Evolutionary conservation across 2,329 filamentous ascomycete species (phyloP).

Genomic region (Domatiomyces catenatus): DNA sequence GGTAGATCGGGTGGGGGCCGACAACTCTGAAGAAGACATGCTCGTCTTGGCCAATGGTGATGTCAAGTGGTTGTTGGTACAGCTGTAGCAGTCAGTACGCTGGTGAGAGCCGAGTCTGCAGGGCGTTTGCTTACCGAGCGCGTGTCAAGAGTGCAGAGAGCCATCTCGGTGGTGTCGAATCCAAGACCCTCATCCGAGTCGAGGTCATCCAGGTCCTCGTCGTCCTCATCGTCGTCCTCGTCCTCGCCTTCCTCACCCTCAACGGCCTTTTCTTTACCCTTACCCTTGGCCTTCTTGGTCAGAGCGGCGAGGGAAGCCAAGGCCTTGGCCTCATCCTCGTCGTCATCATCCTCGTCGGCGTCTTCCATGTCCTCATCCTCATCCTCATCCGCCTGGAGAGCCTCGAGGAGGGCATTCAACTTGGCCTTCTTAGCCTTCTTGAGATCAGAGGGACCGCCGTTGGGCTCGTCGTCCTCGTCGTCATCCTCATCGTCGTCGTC

Average conservation of each 20-base stretch:
- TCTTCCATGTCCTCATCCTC: conserved; percentile 61
- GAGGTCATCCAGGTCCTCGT: conserved; percentile 45
- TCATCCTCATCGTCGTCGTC: conserved; percentile 35
- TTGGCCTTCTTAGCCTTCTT: conserved; percentile 76
- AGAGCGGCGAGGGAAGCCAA: conserved; percentile 34
- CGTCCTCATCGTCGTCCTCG: conserved; percentile 39
- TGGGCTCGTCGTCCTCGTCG: conserved; percentile 39
- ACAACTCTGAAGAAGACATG: conserved; percentile 81
- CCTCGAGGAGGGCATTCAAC: conserved; percentile 59
- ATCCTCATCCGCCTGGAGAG: conserved; percentile 53
- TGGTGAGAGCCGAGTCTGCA: not conserved
- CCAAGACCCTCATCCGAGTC: conserved; percentile 29
- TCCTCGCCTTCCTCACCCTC: conserved; percentile 41
- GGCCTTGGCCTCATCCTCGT: conserved; percentile 45
- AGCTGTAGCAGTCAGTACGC: conserved; percentile 39
- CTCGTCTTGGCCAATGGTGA: conserved; percentile 79
- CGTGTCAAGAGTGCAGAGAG: conserved; percentile 90
- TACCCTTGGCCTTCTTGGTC: conserved; percentile 38
- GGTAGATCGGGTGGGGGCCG: conserved; percentile 76
- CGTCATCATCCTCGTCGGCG: conserved; percentile 59
- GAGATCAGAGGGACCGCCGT: conserved; percentile 61
- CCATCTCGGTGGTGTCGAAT: conserved; percentile 67
- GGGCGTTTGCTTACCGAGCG: conserved; percentile 51
- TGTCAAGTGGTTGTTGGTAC: conserved; percentile 89
- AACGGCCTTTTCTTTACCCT: conserved; percentile 55